Percentiles rank a stretch among this genome's conserved stretches.
These are phyloP conservation scores for Candida mattraensis DNA, from an alignment of 805 yeast species.

Conservation along the genomic window DNA sequence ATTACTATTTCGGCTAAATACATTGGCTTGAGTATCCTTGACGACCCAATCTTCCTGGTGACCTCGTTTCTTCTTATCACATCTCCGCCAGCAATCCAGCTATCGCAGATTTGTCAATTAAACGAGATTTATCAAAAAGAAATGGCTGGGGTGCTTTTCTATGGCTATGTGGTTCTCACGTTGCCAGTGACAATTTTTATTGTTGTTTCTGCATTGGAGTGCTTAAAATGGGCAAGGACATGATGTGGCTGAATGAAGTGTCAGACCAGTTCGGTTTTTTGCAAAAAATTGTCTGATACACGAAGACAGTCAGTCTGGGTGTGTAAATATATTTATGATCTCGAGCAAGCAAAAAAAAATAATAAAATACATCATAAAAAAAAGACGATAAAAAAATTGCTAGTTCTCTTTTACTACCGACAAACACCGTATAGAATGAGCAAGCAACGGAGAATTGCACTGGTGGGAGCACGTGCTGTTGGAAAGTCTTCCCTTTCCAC, in stretches of 20 bases:
- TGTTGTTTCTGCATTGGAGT: slow-evolving; percentile 66
- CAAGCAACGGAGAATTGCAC: slow-evolving; percentile 73
- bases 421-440: no score
- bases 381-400: no score
- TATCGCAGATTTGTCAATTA: slow-evolving; percentile 77
- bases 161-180: slow-evolving; percentile 78
- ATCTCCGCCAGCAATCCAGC: slow-evolving; percentile 82
- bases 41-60: slow-evolving; percentile 77
- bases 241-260: no score
- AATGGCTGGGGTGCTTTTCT: slow-evolving; percentile 78
- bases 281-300: no score
- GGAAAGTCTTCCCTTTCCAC: slow-evolving; percentile 87
- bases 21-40: slow-evolving; percentile 64
- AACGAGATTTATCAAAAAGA: slow-evolving; percentile 75
- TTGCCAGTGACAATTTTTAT: slow-evolving; percentile 73
- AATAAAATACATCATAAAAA: no score
- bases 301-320: no score
- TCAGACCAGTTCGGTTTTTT: no score
- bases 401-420: no score
- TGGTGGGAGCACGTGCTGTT: slow-evolving; percentile 85
- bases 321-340: no score
- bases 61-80: slow-evolving; percentile 75
- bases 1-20: slow-evolving; percentile 65
- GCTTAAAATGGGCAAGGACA: slow-evolving; percentile 38
- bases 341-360: no score